These are phyloP conservation scores for Skeletonema grethae DNA, from an alignment of 108 stramenopile species.

Conservation along the genomic window DNA sequence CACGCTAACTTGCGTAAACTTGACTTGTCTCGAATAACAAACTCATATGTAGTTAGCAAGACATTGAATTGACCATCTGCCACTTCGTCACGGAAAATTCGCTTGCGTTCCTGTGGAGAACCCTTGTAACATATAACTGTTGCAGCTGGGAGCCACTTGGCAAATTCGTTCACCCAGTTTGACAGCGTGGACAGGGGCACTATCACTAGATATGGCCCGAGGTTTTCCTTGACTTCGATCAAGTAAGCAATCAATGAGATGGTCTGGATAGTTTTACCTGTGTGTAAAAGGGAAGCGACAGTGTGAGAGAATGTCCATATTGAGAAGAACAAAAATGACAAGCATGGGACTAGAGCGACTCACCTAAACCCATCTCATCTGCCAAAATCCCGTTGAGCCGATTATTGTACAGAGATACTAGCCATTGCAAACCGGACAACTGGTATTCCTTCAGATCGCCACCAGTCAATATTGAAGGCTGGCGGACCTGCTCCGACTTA, in stretches of 20 bases:
- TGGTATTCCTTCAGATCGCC: slow-evolving; percentile 97
- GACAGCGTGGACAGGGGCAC: slow-evolving; percentile 97
- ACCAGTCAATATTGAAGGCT: slow-evolving; percentile 75
- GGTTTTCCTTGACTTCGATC: slow-evolving; percentile 53
- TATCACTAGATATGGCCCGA: slow-evolving; percentile 93
- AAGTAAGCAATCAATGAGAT: slow-evolving; percentile 93
- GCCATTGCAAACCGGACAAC: slow-evolving; percentile 94
- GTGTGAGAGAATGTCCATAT: not conserved
- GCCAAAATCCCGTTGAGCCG: slow-evolving; percentile 80
- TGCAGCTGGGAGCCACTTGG: slow-evolving; percentile 88
- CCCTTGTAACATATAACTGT: slow-evolving; percentile 76
- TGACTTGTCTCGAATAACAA: slow-evolving; percentile 92
- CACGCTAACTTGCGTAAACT: slow-evolving; percentile 92
- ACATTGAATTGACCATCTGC: slow-evolving; percentile 84
- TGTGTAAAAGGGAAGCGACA: not conserved
- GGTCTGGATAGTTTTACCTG: slow-evolving; percentile 93
- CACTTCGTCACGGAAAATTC: slow-evolving; percentile 71
- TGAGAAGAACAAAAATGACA: not conserved
- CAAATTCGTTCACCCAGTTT: slow-evolving; percentile 99
- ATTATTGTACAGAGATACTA: slow-evolving; percentile 93
- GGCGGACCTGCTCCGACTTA: slow-evolving; percentile 76
- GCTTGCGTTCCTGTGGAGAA: slow-evolving; percentile 73
- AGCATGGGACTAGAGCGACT: not conserved
- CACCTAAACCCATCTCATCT: slow-evolving; percentile 86
- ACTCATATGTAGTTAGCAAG: slow-evolving; percentile 95